A percentile compares a stretch with the other conserved stretches of the same genome.
phyloP scores from a whole-genome alignment of 2,329 filamentous ascomycete species.

The Didymella segeticola region DNA sequence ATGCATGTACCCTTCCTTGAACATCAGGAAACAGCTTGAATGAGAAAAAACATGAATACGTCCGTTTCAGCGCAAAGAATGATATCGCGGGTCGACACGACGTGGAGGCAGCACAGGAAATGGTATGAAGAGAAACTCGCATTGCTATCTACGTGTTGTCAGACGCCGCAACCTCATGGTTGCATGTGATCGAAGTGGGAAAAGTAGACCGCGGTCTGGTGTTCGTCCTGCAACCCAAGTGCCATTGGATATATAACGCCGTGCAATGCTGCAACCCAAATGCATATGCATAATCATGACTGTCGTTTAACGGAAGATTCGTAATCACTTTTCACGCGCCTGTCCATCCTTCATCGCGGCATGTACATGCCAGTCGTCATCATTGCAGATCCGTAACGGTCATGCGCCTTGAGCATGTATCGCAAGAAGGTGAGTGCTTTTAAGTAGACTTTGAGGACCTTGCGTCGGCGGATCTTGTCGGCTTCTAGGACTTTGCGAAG shows the following conservation, averaged over 20 bases:
- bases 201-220: conserved; percentile 7
- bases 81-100: background rate
- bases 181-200: conserved; percentile 3
- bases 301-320: conserved; percentile 2
- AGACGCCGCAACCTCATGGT: conserved; percentile 7
- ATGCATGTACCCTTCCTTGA: conserved; percentile 5
- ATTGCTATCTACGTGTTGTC: conserved; percentile 12
- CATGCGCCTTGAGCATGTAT: conserved; percentile 31
- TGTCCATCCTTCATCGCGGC: conserved; percentile 26
- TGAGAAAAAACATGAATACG: background rate
- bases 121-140: background rate
- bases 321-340: background rate
- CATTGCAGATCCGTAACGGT: conserved; percentile 36
- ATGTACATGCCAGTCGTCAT: conserved; percentile 35
- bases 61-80: background rate
- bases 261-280: conserved; percentile 17
- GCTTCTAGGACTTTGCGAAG: conserved; percentile 33
- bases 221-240: conserved; percentile 12
- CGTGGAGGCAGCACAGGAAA: no score
- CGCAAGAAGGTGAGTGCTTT: conserved; percentile 35
- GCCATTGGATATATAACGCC: conserved; percentile 20
- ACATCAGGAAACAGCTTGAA: background rate
- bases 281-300: conserved; percentile 14
- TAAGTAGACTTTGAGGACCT: conserved; percentile 30
- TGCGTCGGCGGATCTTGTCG: conserved; percentile 28